Evolutionary conservation across 2,329 filamentous ascomycete genomes (phyloP), one percentile per base, ranked within the genome.

Genomic region (Xylaria sp.): DNA sequence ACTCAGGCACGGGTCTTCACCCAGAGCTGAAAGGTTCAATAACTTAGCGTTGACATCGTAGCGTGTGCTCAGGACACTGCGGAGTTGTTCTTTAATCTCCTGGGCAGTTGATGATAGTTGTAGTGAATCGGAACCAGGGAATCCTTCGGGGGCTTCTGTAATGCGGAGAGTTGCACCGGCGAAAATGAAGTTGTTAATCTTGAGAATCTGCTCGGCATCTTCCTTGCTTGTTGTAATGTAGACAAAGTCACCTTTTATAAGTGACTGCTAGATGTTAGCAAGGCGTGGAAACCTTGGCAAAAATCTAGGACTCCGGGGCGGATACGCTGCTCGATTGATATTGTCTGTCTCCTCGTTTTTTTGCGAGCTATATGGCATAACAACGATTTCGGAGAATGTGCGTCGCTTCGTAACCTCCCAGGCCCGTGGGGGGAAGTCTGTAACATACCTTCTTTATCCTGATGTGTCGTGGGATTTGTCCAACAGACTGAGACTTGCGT

Each of bases 1-100:
- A 63, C 90, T 84, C 4, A 98, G 87, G 67, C 90, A 88, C 1
- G 89, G 82, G 75, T 98, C 95, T 57, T 87, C 84, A 39, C 88
- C 90, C 10, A 98, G 88, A 0, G 87, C 85, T n/a, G 93, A 94
- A 10, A 99, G 88, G 77, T 97, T 90, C 48, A 98, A 87, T 0
- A 98, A 84, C 80, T 97, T 97, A 62, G 85, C 84, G 7, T 85
- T 84, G 18, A 86, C 81, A 70, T 92, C 85, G 81, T 97, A 98
- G 58, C 96, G 91, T 63, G 88, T 87, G 64, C 87, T 87, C 15
- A 99, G 86, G 71, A 98, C 90, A 18, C 83, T 82, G 73, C 89
- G 89, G 67, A 98, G 87, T 73, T 90, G 89, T 28, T 87, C 84
- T 78, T 90, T 91, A n/a, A 89, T 86, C 73, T 91, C 88, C 59